Conservation (phyloP, 176 grass and related monocot genomes). For the Juncus inflexus region DNA sequence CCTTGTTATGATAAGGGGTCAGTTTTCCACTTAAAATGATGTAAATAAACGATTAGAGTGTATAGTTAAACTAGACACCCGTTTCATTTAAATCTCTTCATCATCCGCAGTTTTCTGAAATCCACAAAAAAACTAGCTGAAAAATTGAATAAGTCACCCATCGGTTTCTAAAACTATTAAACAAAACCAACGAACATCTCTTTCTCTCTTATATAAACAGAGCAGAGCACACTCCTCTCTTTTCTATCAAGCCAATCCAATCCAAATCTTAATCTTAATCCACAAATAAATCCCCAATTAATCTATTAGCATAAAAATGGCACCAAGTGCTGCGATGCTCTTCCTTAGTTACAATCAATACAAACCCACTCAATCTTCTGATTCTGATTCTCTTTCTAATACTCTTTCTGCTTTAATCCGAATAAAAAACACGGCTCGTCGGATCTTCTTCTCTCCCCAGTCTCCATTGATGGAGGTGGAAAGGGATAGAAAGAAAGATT, state of each 20-base stretch:
- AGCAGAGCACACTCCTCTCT: neutral
- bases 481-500: neutral
- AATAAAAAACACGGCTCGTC: neutral
- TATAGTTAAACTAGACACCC: slow-evolving; percentile 1
- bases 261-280: neutral
- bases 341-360: slow-evolving; percentile 78
- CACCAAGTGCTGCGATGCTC: slow-evolving; percentile 72
- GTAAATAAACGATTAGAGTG: neutral
- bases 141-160: slow-evolving; percentile 5
- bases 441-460: slow-evolving; percentile 1
- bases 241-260: neutral
- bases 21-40: too few relatives aligned
- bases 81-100: neutral
- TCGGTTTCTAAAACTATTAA: slow-evolving; percentile 8
- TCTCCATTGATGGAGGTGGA: neutral
- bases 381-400: neutral
- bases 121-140: slow-evolving; percentile 3
- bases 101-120: slow-evolving; percentile 9
- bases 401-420: slow-evolving; percentile 11
- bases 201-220: slow-evolving; percentile 36
- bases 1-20: too few relatives aligned
- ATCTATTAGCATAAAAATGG: slow-evolving; percentile 26
- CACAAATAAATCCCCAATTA: neutral
- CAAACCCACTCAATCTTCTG: slow-evolving; percentile 9
- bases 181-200: neutral